Conservation (phyloP, 2,329 filamentous ascomycete genomes). For the Pezicula neosporulosa region DNA sequence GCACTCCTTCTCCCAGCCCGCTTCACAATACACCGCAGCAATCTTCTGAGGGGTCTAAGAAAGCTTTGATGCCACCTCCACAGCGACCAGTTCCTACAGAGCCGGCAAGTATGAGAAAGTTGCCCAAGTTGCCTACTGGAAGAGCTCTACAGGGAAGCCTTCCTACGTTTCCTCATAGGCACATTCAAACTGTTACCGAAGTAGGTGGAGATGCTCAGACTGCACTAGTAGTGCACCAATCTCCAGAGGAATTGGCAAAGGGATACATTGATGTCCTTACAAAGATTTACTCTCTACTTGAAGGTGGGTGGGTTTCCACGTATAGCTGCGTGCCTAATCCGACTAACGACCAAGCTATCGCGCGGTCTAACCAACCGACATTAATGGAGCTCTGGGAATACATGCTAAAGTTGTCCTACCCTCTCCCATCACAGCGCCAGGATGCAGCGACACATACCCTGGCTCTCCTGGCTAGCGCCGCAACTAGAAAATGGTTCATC, state of each 20-base stretch:
- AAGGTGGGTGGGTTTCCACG: conserved; percentile 26
- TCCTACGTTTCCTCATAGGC: too few relatives aligned
- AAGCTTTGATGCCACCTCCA: too few relatives aligned
- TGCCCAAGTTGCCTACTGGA: too few relatives aligned
- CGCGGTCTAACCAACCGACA: conserved; percentile 13
- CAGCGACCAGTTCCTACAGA: too few relatives aligned
- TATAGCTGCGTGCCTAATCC: conserved; percentile 19
- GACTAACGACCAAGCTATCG: conserved; percentile 16
- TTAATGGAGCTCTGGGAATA: conserved; percentile 30
- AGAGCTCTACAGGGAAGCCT: too few relatives aligned
- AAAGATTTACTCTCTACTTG: conserved; percentile 15
- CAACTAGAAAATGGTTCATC: conserved; percentile 32
- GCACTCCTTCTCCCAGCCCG: too few relatives aligned
- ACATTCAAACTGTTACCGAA: too few relatives aligned
- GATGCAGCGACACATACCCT: conserved; percentile 28
- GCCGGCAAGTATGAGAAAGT: too few relatives aligned
- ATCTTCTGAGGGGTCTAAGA: neutral
- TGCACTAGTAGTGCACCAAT: neutral
- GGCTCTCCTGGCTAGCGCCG: conserved; percentile 29
- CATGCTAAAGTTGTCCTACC: conserved; percentile 30
- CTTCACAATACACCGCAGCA: neutral
- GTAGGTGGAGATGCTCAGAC: neutral
- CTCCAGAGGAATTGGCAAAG: neutral
- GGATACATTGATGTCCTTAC: conserved; percentile 12
- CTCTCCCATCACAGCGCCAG: conserved; percentile 17